A percentile compares a stretch with the other conserved stretches of the same genome.
These are phyloP conservation scores for Fusarium sambucinum DNA, from an alignment of 2,329 filamentous ascomycete species.

Conservation along the genomic window DNA sequence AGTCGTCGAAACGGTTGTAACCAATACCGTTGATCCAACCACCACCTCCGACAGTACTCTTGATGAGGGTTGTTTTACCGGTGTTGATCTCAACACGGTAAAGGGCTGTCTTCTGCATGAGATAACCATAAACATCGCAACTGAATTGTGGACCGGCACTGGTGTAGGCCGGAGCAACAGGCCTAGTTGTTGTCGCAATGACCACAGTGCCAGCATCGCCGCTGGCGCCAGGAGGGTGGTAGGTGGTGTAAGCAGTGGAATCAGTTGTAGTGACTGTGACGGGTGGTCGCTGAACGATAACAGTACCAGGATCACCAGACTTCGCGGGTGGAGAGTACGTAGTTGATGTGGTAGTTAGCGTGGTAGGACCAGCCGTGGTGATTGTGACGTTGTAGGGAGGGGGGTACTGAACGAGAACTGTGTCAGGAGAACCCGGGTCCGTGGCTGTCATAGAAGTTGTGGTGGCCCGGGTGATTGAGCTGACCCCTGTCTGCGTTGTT, in stretches of 20 bases:
- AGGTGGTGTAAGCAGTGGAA: slow-evolving; percentile 18
- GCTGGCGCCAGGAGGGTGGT: slow-evolving; percentile 9
- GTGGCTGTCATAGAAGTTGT: slow-evolving; percentile 2
- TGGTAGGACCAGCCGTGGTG: slow-evolving; percentile 3
- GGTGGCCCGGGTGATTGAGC: slow-evolving; percentile 3
- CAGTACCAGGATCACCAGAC: slow-evolving; percentile 6
- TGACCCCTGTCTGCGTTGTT: no score
- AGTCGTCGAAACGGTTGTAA: slow-evolving; percentile 41
- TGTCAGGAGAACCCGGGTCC: slow-evolving; percentile 4
- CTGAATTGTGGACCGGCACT: slow-evolving; percentile 12
- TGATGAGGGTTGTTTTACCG: slow-evolving; percentile 37
- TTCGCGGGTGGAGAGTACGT: not conserved
- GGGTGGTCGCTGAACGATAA: not conserved
- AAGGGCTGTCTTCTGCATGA: slow-evolving; percentile 35
- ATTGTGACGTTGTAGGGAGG: not conserved
- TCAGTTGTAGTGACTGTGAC: slow-evolving; percentile 15
- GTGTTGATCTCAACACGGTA: slow-evolving; percentile 35
- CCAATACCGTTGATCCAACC: slow-evolving; percentile 42
- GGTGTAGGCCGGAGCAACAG: slow-evolving; percentile 11
- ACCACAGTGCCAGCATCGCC: slow-evolving; percentile 30
- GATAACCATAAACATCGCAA: slow-evolving; percentile 38
- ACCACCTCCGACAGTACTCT: slow-evolving; percentile 30
- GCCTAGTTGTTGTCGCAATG: slow-evolving; percentile 14
- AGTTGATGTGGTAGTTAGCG: not conserved
- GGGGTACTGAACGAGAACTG: slow-evolving; percentile 10